Evolutionary conservation across 148 eudicot genomes (phyloP), one percentile per base, ranked within the genome.

Genomic region (Camellia sinensis): DNA sequence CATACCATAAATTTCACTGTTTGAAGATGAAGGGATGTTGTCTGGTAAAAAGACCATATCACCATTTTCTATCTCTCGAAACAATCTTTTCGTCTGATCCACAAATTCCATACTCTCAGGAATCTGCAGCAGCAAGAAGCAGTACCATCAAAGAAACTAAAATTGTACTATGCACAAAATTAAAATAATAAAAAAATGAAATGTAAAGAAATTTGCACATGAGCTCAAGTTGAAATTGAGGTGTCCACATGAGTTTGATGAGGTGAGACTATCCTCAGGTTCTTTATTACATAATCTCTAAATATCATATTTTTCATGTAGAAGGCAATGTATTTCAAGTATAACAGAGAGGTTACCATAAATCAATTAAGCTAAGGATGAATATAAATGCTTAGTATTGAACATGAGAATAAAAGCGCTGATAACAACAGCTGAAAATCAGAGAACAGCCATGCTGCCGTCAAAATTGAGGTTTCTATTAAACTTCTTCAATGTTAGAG

Each of bases 61-160:
- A 57, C 50, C 74, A 19, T 71, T 74, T 57, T 73, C 82, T 57
- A 82, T 82, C 59, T 79, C 85, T n/a, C 53, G 71, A 65, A 93
- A 85, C 57, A 69, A 61, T 53, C 59, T 81, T 70, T 85, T 87
- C 7, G 89, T 83, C 81, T 89, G 94, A 82, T 92, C 79, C 50
- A 89, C 82, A 80, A 93, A 84, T n/a, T 83, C 84, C 43, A 75
- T 79, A 9, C 77, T 80, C 86, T 92, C 94, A 21, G 79, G 67
- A 67, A 89, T 87, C 98, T 93, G 87, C 79, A 74, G 73, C 62
- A 71, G 69, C 78, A 57, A 67, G 82, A 68, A 62, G 65, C 46
- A 80, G 19, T 48, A 80, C 48, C 53, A 46, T 75, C 43, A 81
- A 11, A 81, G 66, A 3, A 52, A 21, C 6, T 57, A 57, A 57